Percentiles rank a stretch among this genome's conserved stretches.
phyloP scores from a whole-genome alignment of 495 filamentous ascomycete species.

The Poronia punctata region DNA sequence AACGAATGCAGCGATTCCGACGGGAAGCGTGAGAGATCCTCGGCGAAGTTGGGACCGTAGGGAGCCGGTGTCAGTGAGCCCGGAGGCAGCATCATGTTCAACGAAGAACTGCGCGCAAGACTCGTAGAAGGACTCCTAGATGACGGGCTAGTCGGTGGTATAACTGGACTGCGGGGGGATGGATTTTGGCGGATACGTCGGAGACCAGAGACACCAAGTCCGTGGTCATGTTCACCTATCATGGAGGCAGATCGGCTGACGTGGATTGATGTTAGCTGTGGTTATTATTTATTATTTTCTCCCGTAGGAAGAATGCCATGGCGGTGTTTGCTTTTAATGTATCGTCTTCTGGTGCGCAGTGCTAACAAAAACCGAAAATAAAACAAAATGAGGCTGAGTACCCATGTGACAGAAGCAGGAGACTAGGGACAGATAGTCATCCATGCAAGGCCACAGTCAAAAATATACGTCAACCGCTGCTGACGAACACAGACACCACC shows the following conservation, averaged over 20 bases:
- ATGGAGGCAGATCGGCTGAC: slow-evolving; percentile 38
- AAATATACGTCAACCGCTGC: too few relatives aligned
- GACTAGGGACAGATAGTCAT: too few relatives aligned
- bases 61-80: slow-evolving; percentile 49
- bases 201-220: slow-evolving; percentile 64
- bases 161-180: slow-evolving; percentile 55
- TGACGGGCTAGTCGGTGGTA: slow-evolving; percentile 48
- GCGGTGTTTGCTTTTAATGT: too few relatives aligned
- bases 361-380: too few relatives aligned
- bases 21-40: slow-evolving; percentile 88
- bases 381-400: too few relatives aligned
- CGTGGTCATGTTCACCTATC: slow-evolving; percentile 53
- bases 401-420: too few relatives aligned
- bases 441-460: too few relatives aligned
- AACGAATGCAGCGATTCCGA: slow-evolving; percentile 97
- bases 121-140: slow-evolving; percentile 57
- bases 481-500: too few relatives aligned
- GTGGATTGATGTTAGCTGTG: slow-evolving; percentile 8
- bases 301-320: too few relatives aligned
- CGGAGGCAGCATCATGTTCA: slow-evolving; percentile 45
- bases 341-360: too few relatives aligned
- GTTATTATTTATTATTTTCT: slow-evolving; percentile 3
- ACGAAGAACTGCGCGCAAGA: slow-evolving; percentile 55
- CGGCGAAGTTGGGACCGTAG: slow-evolving; percentile 65
- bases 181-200: slow-evolving; percentile 83